These are phyloP conservation scores for Cercospora janseana DNA, from an alignment of 2,329 filamentous ascomycete genomes.

Conservation along the genomic window DNA sequence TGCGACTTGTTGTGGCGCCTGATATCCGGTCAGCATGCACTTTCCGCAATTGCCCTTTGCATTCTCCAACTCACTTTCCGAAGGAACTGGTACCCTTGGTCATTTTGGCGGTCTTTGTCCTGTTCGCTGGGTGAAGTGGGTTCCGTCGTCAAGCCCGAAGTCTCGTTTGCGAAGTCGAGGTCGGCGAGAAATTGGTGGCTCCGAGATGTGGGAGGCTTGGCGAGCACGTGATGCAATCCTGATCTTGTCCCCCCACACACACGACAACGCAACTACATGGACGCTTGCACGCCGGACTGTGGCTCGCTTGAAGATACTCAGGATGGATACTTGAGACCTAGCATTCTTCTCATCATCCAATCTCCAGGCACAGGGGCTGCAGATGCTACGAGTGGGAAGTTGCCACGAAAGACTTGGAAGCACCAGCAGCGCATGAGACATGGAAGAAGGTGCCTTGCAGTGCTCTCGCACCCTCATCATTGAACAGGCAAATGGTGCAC, in stretches of 20 bases:
- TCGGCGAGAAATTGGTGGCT: constrained; percentile 6
- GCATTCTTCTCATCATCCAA: too few relatives aligned
- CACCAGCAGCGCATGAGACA: too few relatives aligned
- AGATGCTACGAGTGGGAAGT: too few relatives aligned
- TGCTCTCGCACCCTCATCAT: too few relatives aligned
- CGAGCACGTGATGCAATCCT: neutral
- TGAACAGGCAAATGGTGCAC: too few relatives aligned
- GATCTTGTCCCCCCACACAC: neutral
- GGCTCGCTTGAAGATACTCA: too few relatives aligned
- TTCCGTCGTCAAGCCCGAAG: constrained; percentile 6
- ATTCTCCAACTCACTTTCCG: constrained; percentile 12
- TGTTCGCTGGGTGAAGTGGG: constrained; percentile 12
- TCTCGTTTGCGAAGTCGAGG: constrained; percentile 1
- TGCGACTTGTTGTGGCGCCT: constrained; percentile 98
- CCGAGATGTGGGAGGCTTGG: constrained; percentile 6
- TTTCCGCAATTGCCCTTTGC: neutral
- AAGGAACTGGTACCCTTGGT: constrained; percentile 17
- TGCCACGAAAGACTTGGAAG: too few relatives aligned
- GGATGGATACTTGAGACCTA: too few relatives aligned
- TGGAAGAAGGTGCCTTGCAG: too few relatives aligned
- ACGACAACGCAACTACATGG: neutral
- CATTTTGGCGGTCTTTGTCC: constrained; percentile 15
- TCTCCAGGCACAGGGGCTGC: too few relatives aligned
- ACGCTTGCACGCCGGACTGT: too few relatives aligned
- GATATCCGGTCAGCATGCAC: constrained; percentile 5